Percentiles rank a stretch among this genome's conserved stretches.
Evolutionary conservation across 345 rosid species (phyloP).

Genomic region (Lumnitzera racemosa): DNA sequence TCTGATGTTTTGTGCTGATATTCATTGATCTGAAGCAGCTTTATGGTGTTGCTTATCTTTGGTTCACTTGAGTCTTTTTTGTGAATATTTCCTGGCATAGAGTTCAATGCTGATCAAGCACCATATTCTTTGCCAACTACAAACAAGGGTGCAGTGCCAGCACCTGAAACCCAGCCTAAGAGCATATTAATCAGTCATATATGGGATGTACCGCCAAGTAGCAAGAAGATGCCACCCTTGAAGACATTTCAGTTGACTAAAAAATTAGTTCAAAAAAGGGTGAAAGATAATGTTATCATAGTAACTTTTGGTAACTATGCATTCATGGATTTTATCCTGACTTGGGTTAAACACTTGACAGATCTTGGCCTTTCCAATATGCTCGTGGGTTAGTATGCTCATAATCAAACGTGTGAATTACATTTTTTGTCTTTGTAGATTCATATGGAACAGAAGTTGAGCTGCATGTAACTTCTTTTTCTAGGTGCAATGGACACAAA

Average conservation of each 20-base stretch:
- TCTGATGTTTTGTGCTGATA: no score
- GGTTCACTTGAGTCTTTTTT: background rate
- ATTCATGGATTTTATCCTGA: constrained; percentile 90
- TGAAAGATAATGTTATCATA: constrained; percentile 58
- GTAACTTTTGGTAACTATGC: constrained; percentile 96
- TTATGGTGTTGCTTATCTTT: no score
- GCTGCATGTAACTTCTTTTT: constrained; percentile 5
- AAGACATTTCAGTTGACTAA: constrained; percentile 63
- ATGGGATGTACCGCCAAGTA: constrained; percentile 64
- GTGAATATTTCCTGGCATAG: constrained; percentile 29
- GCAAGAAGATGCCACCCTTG: constrained; percentile 74
- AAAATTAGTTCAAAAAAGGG: constrained; percentile 61
- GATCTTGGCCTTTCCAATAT: constrained; percentile 80
- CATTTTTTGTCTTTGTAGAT: constrained; percentile 1
- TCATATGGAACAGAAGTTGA: constrained; percentile 1
- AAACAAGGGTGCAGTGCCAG: constrained; percentile 13
- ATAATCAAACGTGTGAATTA: no score
- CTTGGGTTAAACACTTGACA: constrained; percentile 91
- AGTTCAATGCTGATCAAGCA: constrained; percentile 17
- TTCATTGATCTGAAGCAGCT: no score
- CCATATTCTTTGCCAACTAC: constrained; percentile 30
- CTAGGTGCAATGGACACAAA: constrained; percentile 97
- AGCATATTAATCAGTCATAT: constrained; percentile 32
- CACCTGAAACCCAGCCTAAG: constrained; percentile 20
- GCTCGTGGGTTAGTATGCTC: constrained; percentile 62